Evolutionary conservation across 108 stramenopile genomes (phyloP).

Genomic region (Nitzschia putrida): DNA sequence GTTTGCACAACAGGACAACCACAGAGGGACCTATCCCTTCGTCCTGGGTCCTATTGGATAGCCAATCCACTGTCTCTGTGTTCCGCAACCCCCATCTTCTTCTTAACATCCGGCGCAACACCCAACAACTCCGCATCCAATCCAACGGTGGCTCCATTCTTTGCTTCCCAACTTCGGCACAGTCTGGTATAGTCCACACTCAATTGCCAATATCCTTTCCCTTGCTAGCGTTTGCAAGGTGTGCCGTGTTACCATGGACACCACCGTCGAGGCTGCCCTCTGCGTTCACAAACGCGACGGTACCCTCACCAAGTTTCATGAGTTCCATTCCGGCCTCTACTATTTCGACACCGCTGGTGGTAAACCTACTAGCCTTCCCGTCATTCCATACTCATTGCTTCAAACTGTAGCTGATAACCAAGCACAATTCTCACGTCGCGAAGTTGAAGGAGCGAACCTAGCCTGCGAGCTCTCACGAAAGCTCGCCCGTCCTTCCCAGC

Average conservation of each 20-base stretch:
- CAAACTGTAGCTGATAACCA: conserved; percentile 9
- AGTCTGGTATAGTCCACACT: conserved; percentile 45
- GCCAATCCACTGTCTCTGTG: conserved; percentile 38
- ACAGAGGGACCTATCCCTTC: too few relatives aligned
- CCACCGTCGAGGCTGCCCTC: background rate
- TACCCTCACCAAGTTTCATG: too few relatives aligned
- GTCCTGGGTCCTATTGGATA: conserved; percentile 49
- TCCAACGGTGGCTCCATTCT: conserved; percentile 23
- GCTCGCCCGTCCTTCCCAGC: conserved; percentile 4
- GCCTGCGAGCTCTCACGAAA: conserved; percentile 13
- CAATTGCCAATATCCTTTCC: conserved; percentile 54
- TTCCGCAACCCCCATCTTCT: conserved; percentile 25
- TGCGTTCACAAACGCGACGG: conserved; percentile 16
- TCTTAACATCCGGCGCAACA: conserved; percentile 20
- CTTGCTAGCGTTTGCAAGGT: conserved; percentile 12
- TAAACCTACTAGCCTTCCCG: too few relatives aligned
- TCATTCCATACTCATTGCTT: background rate
- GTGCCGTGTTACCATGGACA: conserved; percentile 36
- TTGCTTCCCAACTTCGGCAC: conserved; percentile 18
- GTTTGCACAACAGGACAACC: too few relatives aligned
- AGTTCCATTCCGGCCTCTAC: too few relatives aligned
- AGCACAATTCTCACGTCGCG: conserved; percentile 3
- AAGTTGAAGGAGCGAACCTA: conserved; percentile 12
- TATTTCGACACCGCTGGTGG: too few relatives aligned
- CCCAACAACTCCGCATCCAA: background rate